Base-by-base conservation (phyloP, 2,329 filamentous ascomycete species). In the Fusarium nurragi region DNA sequence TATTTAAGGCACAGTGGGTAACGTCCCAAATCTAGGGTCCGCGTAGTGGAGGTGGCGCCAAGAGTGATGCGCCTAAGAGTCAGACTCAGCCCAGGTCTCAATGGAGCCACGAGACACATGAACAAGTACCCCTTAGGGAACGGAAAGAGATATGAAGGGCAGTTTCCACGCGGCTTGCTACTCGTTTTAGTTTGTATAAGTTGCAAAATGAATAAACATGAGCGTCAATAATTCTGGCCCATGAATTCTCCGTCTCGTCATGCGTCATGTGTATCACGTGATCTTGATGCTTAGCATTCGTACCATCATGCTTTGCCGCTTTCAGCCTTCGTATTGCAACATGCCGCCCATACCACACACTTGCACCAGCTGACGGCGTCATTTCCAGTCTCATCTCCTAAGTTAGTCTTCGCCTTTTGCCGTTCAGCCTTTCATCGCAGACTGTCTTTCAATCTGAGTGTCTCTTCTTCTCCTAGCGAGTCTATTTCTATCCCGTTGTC, bases 41-140 rank as follows among this genome's bases (percentile, higher is more conserved):
- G 55, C 43, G 36, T 56, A 32, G 64, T 67, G 64, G 61, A 68
- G 65, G 64, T 65, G 56, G 64, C 64, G 64, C 64, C 64, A 67
- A 68, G 64, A 68, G 37, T 44, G 54, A 53, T 64, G 45, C 54
- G 34, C 34, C 62, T 59, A 54, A n/a, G 64, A 51, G 50, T 23
- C 57, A 47, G 34, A 41, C 43, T 52, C 63, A 44, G 26, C 37
- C 51, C 57, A 37, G 32, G 18, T 28, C 38, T n/a, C n/a, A n/a
- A n/a, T 25, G 38, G 21, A 67, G 64, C 59, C 59, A 56, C 49
- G 5, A n/a, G 6, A 22, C 14, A 52, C 28, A 28, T 41, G 36
- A 22, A 39, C 30, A 40, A 19, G 34, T 21, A 25, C 6, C 36
- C 39, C 39, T 30, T 46, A n/a, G 12, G 48, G n/a, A n/a, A 26